Conservation (phyloP, 768 basidiomycete genomes). For the Psilocybe azurescens region DNA sequence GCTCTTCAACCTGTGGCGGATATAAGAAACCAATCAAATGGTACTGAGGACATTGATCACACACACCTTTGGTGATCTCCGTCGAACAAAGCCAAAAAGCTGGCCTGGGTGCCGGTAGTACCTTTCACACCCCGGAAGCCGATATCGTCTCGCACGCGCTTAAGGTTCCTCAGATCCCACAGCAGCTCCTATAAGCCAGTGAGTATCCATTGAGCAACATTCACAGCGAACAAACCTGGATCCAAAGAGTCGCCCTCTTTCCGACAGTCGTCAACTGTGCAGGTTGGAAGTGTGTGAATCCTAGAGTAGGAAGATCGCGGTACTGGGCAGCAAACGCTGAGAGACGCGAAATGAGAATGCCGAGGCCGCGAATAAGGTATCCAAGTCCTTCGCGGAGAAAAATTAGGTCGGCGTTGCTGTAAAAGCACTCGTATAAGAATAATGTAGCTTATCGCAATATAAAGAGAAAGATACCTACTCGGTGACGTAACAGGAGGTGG, state of each 20-base stretch:
- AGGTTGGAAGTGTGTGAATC: conserved; percentile 99
- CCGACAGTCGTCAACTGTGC: conserved; percentile 98
- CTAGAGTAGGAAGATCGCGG: conserved; percentile 88
- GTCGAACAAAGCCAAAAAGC: conserved; percentile 92
- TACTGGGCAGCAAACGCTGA: conserved; percentile 85
- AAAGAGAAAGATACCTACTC: conserved; percentile 64
- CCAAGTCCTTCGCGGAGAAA: conserved; percentile 90
- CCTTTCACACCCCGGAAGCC: conserved; percentile 99
- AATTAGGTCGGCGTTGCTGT: conserved; percentile 96
- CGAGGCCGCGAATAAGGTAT: conserved; percentile 87
- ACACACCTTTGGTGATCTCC: conserved; percentile 86
- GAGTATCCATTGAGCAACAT: background rate
- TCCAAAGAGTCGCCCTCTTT: conserved; percentile 95
- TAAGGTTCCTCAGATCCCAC: conserved; percentile 95
- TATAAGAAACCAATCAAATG: background rate
- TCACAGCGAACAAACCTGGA: conserved; percentile 61
- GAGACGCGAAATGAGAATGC: conserved; percentile 87
- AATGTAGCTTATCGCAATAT: background rate
- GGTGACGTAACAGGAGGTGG: conserved; percentile 98
- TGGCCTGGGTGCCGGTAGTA: conserved; percentile 98
- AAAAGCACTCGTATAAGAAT: background rate
- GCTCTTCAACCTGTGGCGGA: conserved; percentile 71
- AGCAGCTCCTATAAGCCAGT: conserved; percentile 72
- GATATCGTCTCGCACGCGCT: conserved; percentile 87
- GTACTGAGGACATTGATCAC: no score